Percentiles rank a stretch among this genome's conserved stretches.
Conservation (phyloP, 1,284 basidiomycete genomes). For the Inonotus obliquus region DNA sequence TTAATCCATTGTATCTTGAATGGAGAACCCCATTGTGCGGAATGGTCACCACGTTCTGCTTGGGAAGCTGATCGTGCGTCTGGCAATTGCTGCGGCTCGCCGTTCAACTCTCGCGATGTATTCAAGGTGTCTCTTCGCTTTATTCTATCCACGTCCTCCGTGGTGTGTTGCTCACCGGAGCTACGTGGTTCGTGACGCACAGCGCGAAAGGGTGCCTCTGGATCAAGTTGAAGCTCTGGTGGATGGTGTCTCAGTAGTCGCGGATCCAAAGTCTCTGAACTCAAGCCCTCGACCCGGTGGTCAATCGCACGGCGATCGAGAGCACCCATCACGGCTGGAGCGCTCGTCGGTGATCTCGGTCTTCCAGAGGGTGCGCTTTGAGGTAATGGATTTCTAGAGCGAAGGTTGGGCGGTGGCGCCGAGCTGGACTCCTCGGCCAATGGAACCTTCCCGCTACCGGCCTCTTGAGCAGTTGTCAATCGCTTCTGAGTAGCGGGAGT, state of each 20-base stretch:
- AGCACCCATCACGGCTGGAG: constrained; percentile 47
- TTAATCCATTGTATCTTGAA: constrained; percentile 88
- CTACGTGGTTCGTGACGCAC: constrained; percentile 4
- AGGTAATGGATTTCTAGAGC: neutral
- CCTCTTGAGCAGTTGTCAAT: neutral
- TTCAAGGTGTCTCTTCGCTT: constrained; percentile 14
- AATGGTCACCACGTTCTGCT: constrained; percentile 12
- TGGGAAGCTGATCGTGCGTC: neutral
- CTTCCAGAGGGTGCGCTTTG: neutral
- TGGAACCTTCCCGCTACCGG: neutral
- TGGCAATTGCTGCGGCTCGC: neutral
- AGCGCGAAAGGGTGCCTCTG: constrained; percentile 6
- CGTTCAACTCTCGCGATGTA: neutral
- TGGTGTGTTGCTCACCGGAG: neutral
- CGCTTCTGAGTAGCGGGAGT: constrained; percentile 17
- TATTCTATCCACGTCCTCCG: constrained; percentile 15
- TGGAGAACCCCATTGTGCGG: constrained; percentile 55
- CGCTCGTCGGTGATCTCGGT: constrained; percentile 30
- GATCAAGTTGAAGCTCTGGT: constrained; percentile 8
- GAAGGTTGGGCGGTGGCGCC: neutral
- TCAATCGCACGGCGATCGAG: constrained; percentile 33
- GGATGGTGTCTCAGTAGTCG: neutral
- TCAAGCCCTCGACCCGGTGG: neutral
- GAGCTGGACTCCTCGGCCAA: neutral
- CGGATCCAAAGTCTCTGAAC: neutral